A percentile compares a stretch with the other conserved stretches of the same genome.
These are phyloP conservation scores for Scedosporium apiospermum DNA, from an alignment of 2,329 filamentous ascomycete genomes.

Conservation along the genomic window DNA sequence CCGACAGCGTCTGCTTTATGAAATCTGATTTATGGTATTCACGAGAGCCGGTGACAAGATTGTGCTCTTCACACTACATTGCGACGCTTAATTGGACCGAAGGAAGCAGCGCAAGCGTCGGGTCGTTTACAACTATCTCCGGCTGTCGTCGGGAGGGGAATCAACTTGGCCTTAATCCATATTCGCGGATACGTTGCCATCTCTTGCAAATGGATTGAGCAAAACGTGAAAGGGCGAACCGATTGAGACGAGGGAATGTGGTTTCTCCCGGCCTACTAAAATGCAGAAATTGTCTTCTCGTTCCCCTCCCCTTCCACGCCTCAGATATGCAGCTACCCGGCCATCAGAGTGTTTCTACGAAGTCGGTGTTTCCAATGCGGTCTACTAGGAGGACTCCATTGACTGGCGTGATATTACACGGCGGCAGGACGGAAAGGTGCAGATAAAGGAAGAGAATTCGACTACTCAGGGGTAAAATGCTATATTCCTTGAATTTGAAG, in stretches of 20 bases:
- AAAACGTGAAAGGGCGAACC: background rate
- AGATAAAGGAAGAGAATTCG: background rate
- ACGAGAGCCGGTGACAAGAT: background rate
- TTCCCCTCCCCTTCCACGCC: background rate
- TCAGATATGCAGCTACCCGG: constrained; percentile 4
- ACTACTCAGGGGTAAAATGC: background rate
- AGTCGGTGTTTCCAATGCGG: background rate
- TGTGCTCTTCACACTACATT: background rate
- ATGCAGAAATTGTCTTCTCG: background rate
- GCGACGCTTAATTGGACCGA: too few relatives aligned
- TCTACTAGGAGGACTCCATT: background rate
- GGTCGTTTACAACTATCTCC: too few relatives aligned
- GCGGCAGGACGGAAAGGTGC: background rate
- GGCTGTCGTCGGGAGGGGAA: too few relatives aligned
- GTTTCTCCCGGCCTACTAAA: background rate
- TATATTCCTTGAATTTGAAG: background rate
- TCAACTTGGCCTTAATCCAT: too few relatives aligned
- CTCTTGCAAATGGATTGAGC: too few relatives aligned
- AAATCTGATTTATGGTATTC: background rate
- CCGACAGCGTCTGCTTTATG: background rate
- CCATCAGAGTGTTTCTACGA: background rate
- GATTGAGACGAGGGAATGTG: background rate
- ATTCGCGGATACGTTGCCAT: too few relatives aligned
- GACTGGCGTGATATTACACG: background rate
- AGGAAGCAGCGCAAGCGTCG: too few relatives aligned